These are phyloP conservation scores for Symbiodinium natans DNA, from an alignment of 73 alveolate species.

Conservation along the genomic window DNA sequence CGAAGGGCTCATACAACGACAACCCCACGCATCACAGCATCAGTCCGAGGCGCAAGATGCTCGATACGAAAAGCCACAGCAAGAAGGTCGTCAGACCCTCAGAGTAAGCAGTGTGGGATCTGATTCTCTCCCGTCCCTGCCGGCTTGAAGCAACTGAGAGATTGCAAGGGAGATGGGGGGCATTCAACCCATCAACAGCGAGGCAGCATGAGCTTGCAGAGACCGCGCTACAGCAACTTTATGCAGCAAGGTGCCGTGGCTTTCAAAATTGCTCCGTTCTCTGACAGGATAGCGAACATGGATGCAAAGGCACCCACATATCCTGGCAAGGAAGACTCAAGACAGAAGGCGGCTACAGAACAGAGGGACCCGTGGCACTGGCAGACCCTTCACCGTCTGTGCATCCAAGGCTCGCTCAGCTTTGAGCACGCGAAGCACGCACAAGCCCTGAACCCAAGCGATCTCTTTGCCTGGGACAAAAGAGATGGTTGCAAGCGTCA, in stretches of 20 bases:
- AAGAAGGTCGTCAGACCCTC: conserved; percentile 45
- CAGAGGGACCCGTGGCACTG: not conserved
- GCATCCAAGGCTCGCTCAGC: conserved; percentile 34
- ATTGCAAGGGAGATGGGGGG: too few species aligned
- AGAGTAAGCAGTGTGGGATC: too few species aligned
- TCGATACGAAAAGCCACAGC: conserved; percentile 65
- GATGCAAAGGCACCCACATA: conserved; percentile 63
- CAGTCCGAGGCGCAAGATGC: conserved; percentile 8
- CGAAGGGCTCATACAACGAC: too few species aligned
- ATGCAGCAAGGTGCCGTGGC: conserved; percentile 36
- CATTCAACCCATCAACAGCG: too few species aligned
- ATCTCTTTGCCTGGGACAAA: not conserved
- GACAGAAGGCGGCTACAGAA: not conserved
- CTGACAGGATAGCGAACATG: conserved; percentile 38
- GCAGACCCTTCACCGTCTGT: not conserved
- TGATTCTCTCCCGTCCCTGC: too few species aligned
- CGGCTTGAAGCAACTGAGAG: too few species aligned
- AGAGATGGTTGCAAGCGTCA: not conserved
- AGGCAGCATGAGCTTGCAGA: not conserved
- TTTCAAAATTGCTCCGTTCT: conserved; percentile 55
- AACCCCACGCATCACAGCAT: too few species aligned
- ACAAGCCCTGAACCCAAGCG: conserved; percentile 45
- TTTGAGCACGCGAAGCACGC: conserved; percentile 78
- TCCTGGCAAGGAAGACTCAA: not conserved
- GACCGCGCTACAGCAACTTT: not conserved